Percentiles rank a stretch among this genome's conserved stretches.
These are phyloP conservation scores for Mortierella antarctica DNA, from an alignment of 192 early-diverging fungal genomes.

Conservation along the genomic window DNA sequence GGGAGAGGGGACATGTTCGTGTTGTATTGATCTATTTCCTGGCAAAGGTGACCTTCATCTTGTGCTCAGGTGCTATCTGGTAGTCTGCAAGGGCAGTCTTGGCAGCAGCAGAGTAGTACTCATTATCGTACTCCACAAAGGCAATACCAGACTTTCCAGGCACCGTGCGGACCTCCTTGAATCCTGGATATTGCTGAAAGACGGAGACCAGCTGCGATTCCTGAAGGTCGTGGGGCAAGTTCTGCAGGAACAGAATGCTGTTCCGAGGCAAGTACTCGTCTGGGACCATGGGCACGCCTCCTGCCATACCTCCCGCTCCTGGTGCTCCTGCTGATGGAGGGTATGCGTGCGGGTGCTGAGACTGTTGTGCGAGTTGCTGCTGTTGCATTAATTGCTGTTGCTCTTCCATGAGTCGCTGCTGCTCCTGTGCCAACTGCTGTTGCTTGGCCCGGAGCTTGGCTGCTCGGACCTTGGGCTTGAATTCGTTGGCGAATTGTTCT, in stretches of 20 bases:
- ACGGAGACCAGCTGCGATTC: constrained; percentile 70
- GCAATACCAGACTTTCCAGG: constrained; percentile 92
- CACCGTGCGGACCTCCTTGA: constrained; percentile 96
- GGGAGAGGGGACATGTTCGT: neutral
- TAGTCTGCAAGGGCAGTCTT: constrained; percentile 76
- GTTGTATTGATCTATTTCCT: constrained; percentile 63
- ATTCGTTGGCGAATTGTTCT: constrained; percentile 50
- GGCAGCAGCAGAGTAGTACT: constrained; percentile 81
- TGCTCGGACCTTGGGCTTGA: constrained; percentile 38
- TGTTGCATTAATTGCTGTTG: constrained; percentile 28
- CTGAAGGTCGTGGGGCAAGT: constrained; percentile 78
- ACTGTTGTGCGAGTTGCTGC: constrained; percentile 23
- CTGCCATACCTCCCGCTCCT: constrained; percentile 18
- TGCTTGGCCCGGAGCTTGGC: constrained; percentile 34
- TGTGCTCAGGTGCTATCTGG: constrained; percentile 71
- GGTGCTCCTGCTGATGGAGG: constrained; percentile 4
- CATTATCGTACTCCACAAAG: constrained; percentile 97
- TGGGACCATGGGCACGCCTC: constrained; percentile 59
- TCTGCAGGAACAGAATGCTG: constrained; percentile 94
- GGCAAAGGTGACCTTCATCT: constrained; percentile 88
- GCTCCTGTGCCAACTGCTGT: constrained; percentile 29
- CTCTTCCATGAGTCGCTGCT: constrained; percentile 32
- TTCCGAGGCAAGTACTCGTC: constrained; percentile 89
- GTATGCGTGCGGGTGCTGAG: constrained; percentile 9
- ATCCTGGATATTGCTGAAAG: constrained; percentile 89